Percentiles rank a stretch among this genome's conserved stretches.
Evolutionary conservation across 352 stramenopile genomes (phyloP).

Genomic region (Elongisporangium senticosum): DNA sequence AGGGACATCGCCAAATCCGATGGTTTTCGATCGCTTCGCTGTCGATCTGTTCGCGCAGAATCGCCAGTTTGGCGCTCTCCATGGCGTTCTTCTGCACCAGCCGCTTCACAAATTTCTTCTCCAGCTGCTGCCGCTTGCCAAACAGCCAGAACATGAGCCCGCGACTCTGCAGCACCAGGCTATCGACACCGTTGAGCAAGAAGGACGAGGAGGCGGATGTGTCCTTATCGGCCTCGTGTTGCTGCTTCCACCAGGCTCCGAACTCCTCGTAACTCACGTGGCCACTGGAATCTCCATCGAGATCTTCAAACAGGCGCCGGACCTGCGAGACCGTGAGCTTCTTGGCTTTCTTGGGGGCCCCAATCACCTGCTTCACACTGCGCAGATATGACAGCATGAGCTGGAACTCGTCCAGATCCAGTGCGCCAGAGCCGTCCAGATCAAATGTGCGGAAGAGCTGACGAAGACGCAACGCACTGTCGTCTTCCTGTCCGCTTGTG

Average conservation of each 20-base stretch:
- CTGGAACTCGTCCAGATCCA: constrained; percentile 46
- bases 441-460: constrained; percentile 46
- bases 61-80: constrained; percentile 19
- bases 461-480: constrained; percentile 16
- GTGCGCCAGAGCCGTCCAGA: constrained; percentile 32
- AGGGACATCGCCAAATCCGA: constrained; percentile 15
- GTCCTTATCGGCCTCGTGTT: constrained; percentile 5
- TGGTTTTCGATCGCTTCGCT: constrained; percentile 3
- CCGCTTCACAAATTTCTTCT: constrained; percentile 53
- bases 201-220: constrained; percentile 30
- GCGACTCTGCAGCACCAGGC: constrained; percentile 33
- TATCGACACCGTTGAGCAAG: constrained; percentile 22
- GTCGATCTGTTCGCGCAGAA: constrained; percentile 13
- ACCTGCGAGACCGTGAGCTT: constrained; percentile 25
- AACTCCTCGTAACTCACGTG: constrained; percentile 28
- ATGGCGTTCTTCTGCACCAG: constrained; percentile 24
- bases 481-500: constrained; percentile 1
- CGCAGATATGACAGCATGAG: constrained; percentile 44
- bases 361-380: not conserved
- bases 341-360: constrained; percentile 5
- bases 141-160: constrained; percentile 42
- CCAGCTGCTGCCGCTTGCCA: constrained; percentile 33
- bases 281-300: constrained; percentile 27
- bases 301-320: constrained; percentile 30
- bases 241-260: constrained; percentile 29